phyloP scores from a whole-genome alignment of 352 stramenopile genomes.

The Phytophthora pinifolia region DNA sequence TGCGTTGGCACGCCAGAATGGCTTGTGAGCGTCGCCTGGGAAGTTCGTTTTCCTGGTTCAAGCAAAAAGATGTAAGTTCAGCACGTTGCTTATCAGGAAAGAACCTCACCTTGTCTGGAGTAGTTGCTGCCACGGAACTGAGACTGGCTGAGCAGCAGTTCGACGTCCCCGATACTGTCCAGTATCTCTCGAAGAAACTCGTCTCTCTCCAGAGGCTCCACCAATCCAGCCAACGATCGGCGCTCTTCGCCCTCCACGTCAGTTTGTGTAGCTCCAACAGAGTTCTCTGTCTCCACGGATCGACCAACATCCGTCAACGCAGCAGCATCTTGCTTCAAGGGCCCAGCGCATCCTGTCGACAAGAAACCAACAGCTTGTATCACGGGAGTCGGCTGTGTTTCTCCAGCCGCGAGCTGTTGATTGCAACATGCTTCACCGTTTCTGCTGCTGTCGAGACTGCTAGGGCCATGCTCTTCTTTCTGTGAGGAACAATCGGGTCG shows the following conservation, averaged over 20 bases:
- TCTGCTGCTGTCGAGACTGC: background rate
- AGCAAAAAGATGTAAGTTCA: too few relatives aligned
- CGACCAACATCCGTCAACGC: background rate
- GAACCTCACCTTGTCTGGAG: conserved; percentile 8
- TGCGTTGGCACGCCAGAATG: background rate
- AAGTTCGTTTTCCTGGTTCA: conserved; percentile 7
- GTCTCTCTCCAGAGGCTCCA: conserved; percentile 28
- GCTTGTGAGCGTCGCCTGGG: background rate
- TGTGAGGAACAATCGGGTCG: background rate
- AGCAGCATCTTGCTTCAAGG: background rate
- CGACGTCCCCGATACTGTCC: conserved; percentile 57
- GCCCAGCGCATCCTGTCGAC: background rate
- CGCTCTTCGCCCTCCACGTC: background rate
- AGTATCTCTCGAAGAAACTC: conserved; percentile 66
- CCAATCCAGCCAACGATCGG: conserved; percentile 3
- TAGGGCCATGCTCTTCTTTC: background rate
- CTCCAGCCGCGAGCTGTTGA: background rate
- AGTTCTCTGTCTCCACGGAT: background rate
- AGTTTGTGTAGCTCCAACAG: background rate
- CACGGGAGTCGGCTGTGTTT: background rate
- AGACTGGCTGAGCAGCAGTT: conserved; percentile 51
- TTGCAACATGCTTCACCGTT: background rate
- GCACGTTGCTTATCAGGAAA: too few relatives aligned
- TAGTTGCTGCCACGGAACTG: conserved; percentile 13
- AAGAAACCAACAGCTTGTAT: background rate